Percentiles rank a stretch among this genome's conserved stretches.
phyloP scores from a whole-genome alignment of 768 basidiomycete species.

The Phlebiopsis gigantea region DNA sequence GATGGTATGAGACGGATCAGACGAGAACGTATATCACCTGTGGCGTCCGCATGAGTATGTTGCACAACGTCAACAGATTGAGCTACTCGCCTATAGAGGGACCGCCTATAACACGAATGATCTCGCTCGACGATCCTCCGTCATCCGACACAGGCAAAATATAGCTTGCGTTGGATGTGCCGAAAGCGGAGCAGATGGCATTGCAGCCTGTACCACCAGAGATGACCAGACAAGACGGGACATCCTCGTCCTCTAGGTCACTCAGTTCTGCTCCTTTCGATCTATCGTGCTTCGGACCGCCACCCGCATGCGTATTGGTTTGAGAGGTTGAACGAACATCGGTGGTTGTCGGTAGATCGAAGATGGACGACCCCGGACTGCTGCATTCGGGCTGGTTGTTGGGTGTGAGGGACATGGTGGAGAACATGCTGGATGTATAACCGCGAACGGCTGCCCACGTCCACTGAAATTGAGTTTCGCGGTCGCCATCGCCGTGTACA shows the following conservation, averaged over 20 bases:
- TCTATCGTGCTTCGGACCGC: too few species aligned
- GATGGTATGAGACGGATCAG: constrained; percentile 82
- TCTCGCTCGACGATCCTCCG: constrained; percentile 93
- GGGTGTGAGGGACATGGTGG: neutral
- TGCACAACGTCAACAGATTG: constrained; percentile 2
- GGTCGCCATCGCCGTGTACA: too few species aligned
- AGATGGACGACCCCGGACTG: constrained; percentile 70
- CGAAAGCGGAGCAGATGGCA: constrained; percentile 82
- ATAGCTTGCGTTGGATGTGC: constrained; percentile 53
- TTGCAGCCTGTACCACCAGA: constrained; percentile 97
- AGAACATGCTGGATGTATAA: neutral
- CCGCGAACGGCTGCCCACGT: neutral
- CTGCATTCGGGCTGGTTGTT: neutral
- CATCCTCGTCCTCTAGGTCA: neutral
- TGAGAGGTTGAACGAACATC: constrained; percentile 24
- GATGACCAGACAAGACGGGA: constrained; percentile 62
- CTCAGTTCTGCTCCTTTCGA: too few species aligned
- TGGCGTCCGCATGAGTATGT: neutral
- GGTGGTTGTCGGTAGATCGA: constrained; percentile 55
- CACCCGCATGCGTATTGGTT: neutral
- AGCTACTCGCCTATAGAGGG: constrained; percentile 66
- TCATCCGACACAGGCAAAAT: constrained; percentile 94
- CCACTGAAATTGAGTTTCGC: too few species aligned
- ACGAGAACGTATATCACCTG: constrained; percentile 86
- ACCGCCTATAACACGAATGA: constrained; percentile 84